phyloP scores from a whole-genome alignment of 169 alveolate species.

The Ichthyophthirius multifiliis region DNA sequence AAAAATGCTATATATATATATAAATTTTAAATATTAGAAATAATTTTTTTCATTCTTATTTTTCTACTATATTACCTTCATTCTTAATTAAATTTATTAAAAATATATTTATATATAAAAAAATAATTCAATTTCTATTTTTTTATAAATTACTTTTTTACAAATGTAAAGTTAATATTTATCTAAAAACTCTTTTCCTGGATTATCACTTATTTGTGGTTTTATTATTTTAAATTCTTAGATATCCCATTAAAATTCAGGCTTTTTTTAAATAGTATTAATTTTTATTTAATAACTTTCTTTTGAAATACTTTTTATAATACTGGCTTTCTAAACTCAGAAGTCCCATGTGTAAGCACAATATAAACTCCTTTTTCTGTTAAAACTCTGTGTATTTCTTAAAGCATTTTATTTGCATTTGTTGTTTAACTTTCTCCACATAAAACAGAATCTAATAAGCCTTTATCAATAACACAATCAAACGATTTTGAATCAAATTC shows the following conservation, averaged over 20 bases:
- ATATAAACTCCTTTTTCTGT: conserved; percentile 89
- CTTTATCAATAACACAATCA: conserved; percentile 89
- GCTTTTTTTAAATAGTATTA: neutral
- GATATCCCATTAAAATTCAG: conserved; percentile 56
- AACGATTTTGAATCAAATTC: conserved; percentile 79
- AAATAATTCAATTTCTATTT: too few species aligned
- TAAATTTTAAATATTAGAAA: too few species aligned
- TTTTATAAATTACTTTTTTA: conserved; percentile 11
- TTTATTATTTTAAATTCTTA: conserved; percentile 38
- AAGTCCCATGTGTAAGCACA: conserved; percentile 88
- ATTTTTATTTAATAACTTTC: neutral
- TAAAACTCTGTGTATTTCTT: conserved; percentile 80
- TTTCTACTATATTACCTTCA: neutral
- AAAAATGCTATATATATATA: too few species aligned
- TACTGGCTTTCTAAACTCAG: conserved; percentile 80
- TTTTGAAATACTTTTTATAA: conserved; percentile 46
- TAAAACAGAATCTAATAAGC: conserved; percentile 87
- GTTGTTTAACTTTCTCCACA: conserved; percentile 91
- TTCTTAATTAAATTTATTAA: neutral
- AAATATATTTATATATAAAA: neutral
- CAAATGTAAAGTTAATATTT: conserved; percentile 61
- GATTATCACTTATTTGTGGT: conserved; percentile 52
- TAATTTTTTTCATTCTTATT: too few species aligned
- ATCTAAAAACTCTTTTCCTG: conserved; percentile 59
- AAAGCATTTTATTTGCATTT: conserved; percentile 85